Evolutionary conservation across 73 alveolate genomes (phyloP).

Genomic region (Uronychia setigera): DNA sequence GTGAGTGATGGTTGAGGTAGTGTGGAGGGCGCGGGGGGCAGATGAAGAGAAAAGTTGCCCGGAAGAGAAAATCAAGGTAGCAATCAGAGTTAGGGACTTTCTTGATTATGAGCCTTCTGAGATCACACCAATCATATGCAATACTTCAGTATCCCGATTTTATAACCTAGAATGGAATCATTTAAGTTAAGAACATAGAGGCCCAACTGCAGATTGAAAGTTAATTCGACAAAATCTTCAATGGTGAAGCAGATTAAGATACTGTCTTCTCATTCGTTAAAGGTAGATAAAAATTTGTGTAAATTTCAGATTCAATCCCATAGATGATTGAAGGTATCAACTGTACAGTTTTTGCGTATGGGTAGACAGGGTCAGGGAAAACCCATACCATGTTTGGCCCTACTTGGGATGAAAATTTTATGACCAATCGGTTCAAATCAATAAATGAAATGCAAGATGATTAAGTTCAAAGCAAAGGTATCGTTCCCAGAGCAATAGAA

Average conservation of each 20-base stretch:
- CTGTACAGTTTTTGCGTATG: slow-evolving; percentile 67
- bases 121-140: neutral
- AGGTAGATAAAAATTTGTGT: neutral
- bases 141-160: neutral
- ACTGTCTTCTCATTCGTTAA: neutral
- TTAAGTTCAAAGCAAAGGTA: neutral
- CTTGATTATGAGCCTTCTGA: neutral
- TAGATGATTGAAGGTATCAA: slow-evolving; percentile 48
- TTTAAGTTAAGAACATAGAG: neutral
- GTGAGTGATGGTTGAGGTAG: slow-evolving; percentile 5
- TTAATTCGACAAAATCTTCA: neutral
- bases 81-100: neutral
- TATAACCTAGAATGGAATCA: neutral
- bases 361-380: slow-evolving; percentile 69
- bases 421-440: neutral
- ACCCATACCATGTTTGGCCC: slow-evolving; percentile 62
- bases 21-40: neutral
- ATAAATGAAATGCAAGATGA: neutral
- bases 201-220: neutral
- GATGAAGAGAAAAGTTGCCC: neutral
- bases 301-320: slow-evolving; percentile 16
- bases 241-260: neutral
- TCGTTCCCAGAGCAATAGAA: neutral
- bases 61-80: neutral
- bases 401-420: slow-evolving; percentile 4